Evolutionary conservation across 768 basidiomycete genomes (phyloP).

Genomic region (Lactarius tabidus): DNA sequence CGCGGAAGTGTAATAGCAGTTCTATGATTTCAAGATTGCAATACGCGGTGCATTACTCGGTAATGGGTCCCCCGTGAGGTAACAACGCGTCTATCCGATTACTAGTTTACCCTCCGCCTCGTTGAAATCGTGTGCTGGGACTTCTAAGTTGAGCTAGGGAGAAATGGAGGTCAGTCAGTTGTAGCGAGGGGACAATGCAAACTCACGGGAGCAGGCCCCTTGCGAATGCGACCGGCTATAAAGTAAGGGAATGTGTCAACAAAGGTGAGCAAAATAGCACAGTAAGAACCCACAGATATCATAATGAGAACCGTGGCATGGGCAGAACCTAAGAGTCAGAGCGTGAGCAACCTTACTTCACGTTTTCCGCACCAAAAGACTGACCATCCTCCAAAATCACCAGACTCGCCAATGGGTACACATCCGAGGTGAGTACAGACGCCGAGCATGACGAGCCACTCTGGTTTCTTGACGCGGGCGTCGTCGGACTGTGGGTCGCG

Average conservation of each 20-base stretch:
- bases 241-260: slow-evolving; percentile 22
- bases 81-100: slow-evolving; percentile 55
- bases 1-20: neutral
- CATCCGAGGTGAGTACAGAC: slow-evolving; percentile 98
- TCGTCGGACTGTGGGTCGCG: slow-evolving; percentile 93
- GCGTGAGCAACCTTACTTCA: neutral
- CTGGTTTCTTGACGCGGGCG: slow-evolving; percentile 85
- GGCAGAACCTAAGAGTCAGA: slow-evolving; percentile 69
- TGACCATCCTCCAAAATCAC: slow-evolving; percentile 96
- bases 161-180: slow-evolving; percentile 17
- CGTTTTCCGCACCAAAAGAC: slow-evolving; percentile 28
- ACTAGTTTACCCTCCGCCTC: slow-evolving; percentile 83
- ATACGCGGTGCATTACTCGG: neutral
- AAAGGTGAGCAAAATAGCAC: slow-evolving; percentile 16
- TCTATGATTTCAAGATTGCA: slow-evolving; percentile 16
- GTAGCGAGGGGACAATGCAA: neutral
- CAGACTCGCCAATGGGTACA: slow-evolving; percentile 96
- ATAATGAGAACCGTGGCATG: slow-evolving; percentile 98
- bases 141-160: slow-evolving; percentile 83
- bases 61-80: neutral
- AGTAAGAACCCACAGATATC: slow-evolving; percentile 67
- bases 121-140: slow-evolving; percentile 84
- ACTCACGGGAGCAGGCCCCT: slow-evolving; percentile 93
- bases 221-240: slow-evolving; percentile 87
- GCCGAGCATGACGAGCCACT: slow-evolving; percentile 92